phyloP scores from a whole-genome alignment of 1,139 yeast species.

The Hansenula lynferdii region DNA sequence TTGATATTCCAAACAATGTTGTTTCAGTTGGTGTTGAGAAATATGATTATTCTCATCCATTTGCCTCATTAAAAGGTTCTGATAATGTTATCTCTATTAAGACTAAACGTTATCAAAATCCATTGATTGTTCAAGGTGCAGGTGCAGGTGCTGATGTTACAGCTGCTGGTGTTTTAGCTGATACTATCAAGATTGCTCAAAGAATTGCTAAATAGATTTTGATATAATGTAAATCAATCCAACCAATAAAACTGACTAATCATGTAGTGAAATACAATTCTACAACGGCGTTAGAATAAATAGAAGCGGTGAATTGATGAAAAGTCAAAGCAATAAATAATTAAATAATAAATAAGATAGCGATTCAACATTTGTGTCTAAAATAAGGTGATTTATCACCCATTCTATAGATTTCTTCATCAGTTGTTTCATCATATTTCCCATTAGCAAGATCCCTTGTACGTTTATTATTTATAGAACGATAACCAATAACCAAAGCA shows the following conservation, averaged over 20 bases:
- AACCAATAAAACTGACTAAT: not conserved
- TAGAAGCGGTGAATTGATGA: too few relatives aligned
- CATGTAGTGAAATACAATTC: not conserved
- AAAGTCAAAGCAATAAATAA: not conserved
- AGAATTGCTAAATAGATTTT: conserved; percentile 39
- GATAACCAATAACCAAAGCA: conserved; percentile 17
- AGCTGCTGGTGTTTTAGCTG: conserved; percentile 97
- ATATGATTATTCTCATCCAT: conserved; percentile 85
- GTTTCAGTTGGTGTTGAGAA: conserved; percentile 87
- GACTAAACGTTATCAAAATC: conserved; percentile 88
- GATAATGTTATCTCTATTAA: conserved; percentile 92
- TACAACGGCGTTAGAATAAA: too few relatives aligned
- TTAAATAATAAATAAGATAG: not conserved
- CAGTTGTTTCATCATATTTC: conserved; percentile 22
- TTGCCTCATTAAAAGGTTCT: conserved; percentile 91
- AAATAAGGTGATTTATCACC: conserved; percentile 25
- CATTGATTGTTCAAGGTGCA: conserved; percentile 95
- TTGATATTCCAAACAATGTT: conserved; percentile 63
- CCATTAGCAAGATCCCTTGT: conserved; percentile 21
- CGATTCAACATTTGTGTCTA: not conserved
- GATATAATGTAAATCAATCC: not conserved
- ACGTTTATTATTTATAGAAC: conserved; percentile 20
- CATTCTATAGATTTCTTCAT: conserved; percentile 25
- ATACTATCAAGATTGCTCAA: conserved; percentile 85
- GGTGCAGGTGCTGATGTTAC: conserved; percentile 99